Base-by-base conservation (phyloP, 2,329 filamentous ascomycete genomes). In the Elsinoe arachidis region DNA sequence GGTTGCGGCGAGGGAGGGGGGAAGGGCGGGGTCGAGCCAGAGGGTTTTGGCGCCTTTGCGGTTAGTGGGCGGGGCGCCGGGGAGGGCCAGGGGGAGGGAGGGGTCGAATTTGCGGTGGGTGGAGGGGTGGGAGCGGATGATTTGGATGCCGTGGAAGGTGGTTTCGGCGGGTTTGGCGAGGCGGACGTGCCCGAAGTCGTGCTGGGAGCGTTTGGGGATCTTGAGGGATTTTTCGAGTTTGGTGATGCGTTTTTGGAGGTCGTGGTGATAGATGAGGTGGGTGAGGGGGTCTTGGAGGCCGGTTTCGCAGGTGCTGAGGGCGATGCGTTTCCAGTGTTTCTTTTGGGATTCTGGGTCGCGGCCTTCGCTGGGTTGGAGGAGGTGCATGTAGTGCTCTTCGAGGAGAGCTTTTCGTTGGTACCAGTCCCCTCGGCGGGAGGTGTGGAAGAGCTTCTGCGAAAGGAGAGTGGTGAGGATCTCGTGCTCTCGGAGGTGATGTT, bases 351-450 rank as follows among this genome's bases (percentile, higher is more conserved):
- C 83, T 14, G 77, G 72, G 38, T 68, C 74, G 39, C 76, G 74
- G 26, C 72, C 75, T 2, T 74, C 72, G 1, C 70, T 70, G 0
- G 79, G 74, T 30, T 76, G 78, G 5, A 87, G 68, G 3, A 79
- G 76, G 66, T 84, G 80, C 88, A 97, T 91, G 70, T 99, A 97
- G 68, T 95, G 90, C 69, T 99, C 93, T 73, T 99, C 93, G 1
- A 99, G 72, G 1, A 99, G 75, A 1, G 92, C 93, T 72, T 95
- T 96, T 17, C 93, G 87, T 67, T 96, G 91, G 68, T 97, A 97
- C 93, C 93, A 99, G 0, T 85, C 83, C 0, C 93, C 93, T 41
- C 93, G 82, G 26, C 91, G 82, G 1, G 90, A 83, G 43, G 87
- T 79, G 65, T 97, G 91, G 65, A 97, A 97, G 0, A 96, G 78